Percentiles rank a stretch among this genome's conserved stretches.
phyloP scores from a whole-genome alignment of 495 filamentous ascomycete species.

The Tuber borchii region DNA sequence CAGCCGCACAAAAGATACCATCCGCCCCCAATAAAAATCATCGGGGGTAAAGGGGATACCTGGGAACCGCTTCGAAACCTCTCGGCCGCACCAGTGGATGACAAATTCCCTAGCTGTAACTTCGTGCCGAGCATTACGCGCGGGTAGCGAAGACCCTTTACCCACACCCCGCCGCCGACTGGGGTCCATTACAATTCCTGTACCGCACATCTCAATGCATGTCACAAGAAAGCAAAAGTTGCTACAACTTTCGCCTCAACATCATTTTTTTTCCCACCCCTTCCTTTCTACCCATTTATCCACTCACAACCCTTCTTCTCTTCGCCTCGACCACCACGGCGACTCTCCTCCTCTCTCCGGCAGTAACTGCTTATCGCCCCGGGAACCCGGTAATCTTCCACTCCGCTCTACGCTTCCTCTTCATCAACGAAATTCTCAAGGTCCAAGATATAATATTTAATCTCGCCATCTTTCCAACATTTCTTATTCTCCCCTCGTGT shows the following conservation, averaged over 20 bases:
- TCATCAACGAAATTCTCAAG: background rate
- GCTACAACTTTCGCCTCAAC: background rate
- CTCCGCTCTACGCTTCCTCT: background rate
- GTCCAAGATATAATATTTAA: background rate
- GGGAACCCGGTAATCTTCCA: background rate
- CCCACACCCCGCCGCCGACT: background rate
- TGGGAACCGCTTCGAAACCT: background rate
- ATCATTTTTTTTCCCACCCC: background rate
- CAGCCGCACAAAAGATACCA: background rate
- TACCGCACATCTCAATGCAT: background rate
- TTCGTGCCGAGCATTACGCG: background rate
- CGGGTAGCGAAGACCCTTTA: background rate
- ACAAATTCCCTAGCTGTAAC: background rate
- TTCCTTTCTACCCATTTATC: background rate
- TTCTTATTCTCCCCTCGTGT: background rate
- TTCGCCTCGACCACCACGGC: background rate
- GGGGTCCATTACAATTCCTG: background rate
- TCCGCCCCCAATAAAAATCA: background rate
- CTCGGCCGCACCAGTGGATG: background rate
- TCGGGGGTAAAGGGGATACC: background rate
- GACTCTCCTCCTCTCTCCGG: background rate
- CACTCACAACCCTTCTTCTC: background rate
- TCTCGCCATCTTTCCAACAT: background rate
- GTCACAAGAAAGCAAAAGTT: background rate
- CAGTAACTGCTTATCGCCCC: background rate